Conservation (phyloP, 208 protist species). For the Leishmania amazonensis region DNA sequence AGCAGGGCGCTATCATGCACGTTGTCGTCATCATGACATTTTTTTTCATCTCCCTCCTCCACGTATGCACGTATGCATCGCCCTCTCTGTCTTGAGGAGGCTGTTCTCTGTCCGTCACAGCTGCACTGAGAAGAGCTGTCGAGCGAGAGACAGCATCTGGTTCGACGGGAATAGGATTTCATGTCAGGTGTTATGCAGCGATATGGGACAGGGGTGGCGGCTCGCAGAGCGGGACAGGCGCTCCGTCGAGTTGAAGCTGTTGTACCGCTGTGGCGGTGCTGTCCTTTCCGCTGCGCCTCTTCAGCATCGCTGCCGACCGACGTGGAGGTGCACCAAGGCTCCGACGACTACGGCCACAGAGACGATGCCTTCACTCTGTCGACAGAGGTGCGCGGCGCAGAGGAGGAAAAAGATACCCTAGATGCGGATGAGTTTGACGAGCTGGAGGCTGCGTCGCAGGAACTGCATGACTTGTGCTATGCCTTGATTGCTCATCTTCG, state of each 20-base stretch:
- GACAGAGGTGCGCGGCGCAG: background rate
- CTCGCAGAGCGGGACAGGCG: background rate
- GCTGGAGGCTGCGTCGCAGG: conserved; percentile 89
- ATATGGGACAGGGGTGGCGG: background rate
- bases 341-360: background rate
- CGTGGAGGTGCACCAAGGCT: background rate
- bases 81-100: background rate
- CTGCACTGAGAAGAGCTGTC: background rate
- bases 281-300: background rate
- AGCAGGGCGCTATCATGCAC: background rate
- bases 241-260: background rate
- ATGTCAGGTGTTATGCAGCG: background rate
- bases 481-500: conserved; percentile 82
- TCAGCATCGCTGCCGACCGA: background rate
- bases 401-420: conserved; percentile 27
- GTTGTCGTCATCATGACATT: background rate
- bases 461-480: conserved; percentile 88
- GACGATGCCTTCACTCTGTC: background rate
- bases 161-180: background rate
- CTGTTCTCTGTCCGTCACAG: background rate
- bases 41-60: background rate
- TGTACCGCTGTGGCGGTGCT: background rate
- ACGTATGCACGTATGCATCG: background rate
- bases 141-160: background rate
- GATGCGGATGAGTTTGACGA: conserved; percentile 83